Evolutionary conservation across 2,329 filamentous ascomycete genomes (phyloP), one percentile per base, ranked within the genome.

Genomic region (Hirsutella rhossiliensis): DNA sequence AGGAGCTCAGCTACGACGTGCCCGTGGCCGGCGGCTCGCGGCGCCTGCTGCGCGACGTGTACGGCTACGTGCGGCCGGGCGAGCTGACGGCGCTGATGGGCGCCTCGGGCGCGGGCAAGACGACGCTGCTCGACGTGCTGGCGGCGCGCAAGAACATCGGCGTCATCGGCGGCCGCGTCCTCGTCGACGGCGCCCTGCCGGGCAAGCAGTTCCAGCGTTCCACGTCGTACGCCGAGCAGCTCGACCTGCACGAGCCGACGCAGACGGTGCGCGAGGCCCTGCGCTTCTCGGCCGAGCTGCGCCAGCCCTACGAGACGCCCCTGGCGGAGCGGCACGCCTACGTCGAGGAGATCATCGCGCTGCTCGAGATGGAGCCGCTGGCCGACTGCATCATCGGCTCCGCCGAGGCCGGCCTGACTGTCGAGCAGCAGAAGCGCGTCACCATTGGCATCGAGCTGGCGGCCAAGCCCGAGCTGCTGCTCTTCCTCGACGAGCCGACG

Each of bases 391-490:
- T 78, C 29, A 77, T 79, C 41, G 75, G 75, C 28, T 66, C 62
- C 3, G 67, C 73, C 4, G 75, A 89, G 55, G 82, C 84, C 56
- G 87, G 84, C 48, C 67, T 84, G 20, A 84, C 80, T 4, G 75
- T 78, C 12, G 76, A 80, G 55, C 74, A 80, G 61, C 69, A 75
- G 41, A 80, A 80, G 63, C 84, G 87, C 54, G 76, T 94, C n/a
- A 95, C 88, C 0, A 94, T 95, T 47, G 88, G 86, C 54, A 87
- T 95, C 11, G 88, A 95, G 58, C 72, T 95, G 8, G 87, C 86
- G 9, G 88, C 88, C 15, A 92, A 85, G 62, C 84, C 84, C 1
- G 76, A 86, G 51, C 67, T 88, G 6, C 71, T 88, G 1, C 72
- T 89, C 19, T 89, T 89, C 70, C 65, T 89, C 32, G 84, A 89